phyloP scores from a whole-genome alignment of 2,329 filamentous ascomycete genomes.

The Pseudogymnoascus sp. region DNA sequence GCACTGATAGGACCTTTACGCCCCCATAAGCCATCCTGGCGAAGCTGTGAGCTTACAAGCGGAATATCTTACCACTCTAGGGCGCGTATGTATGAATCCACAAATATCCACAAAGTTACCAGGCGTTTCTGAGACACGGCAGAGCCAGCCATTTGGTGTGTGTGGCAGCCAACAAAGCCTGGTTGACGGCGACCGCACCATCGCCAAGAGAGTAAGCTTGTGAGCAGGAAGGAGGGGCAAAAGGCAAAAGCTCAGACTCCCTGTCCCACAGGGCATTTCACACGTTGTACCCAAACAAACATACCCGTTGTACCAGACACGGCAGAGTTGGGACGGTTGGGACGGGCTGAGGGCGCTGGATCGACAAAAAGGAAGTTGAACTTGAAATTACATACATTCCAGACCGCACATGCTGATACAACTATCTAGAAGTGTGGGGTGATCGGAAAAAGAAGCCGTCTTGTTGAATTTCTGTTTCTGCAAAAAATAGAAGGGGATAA shows the following conservation, averaged over 20 bases:
- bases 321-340: slow-evolving; percentile 1
- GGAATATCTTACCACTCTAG: neutral
- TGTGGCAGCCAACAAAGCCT: neutral
- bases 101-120: slow-evolving; percentile 5
- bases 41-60: neutral
- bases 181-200: neutral
- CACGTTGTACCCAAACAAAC: neutral
- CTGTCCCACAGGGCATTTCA: neutral
- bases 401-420: neutral
- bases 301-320: slow-evolving; percentile 1
- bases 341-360: neutral
- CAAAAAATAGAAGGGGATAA: neutral
- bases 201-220: neutral
- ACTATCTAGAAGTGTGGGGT: neutral
- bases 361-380: neutral
- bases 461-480: neutral
- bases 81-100: neutral
- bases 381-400: neutral
- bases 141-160: slow-evolving; percentile 1
- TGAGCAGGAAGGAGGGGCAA: neutral
- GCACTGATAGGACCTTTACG: too few species aligned
- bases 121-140: slow-evolving; percentile 5
- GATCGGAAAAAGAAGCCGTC: neutral
- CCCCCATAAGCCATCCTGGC: neutral
- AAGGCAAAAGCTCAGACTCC: neutral